A percentile compares a stretch with the other conserved stretches of the same genome.
Conservation (phyloP, 2,329 filamentous ascomycete genomes). For the Phyllosticta capitalensis region DNA sequence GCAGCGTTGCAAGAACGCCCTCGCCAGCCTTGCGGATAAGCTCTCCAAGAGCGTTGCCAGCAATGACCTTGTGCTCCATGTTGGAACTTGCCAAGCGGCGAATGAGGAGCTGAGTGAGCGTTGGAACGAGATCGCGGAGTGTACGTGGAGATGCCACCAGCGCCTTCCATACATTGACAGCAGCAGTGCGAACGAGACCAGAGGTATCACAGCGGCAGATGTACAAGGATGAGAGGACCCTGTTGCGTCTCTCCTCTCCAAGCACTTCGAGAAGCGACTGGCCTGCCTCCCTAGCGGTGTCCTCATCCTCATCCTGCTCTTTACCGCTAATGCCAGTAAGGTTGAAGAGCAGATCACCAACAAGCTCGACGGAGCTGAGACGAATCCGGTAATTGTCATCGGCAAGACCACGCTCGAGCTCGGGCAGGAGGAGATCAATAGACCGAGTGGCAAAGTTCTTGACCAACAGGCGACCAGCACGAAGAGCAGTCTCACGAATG, state of each 20-base stretch:
- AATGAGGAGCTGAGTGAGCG: conserved; percentile 89
- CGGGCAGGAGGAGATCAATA: conserved; percentile 86
- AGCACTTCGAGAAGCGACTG: conserved; percentile 90
- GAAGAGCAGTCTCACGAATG: conserved; percentile 91
- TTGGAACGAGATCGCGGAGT: conserved; percentile 90
- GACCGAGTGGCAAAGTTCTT: conserved; percentile 97
- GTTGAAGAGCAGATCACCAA: conserved; percentile 95
- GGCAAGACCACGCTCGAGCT: conserved; percentile 91
- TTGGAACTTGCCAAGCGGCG: conserved; percentile 88
- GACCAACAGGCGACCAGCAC: conserved; percentile 85
- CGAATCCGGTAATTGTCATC: conserved; percentile 96
- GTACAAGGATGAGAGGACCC: conserved; percentile 92
- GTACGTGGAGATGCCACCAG: conserved; percentile 85
- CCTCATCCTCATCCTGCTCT: conserved; percentile 69
- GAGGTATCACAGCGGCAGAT: conserved; percentile 97
- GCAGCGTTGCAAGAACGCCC: conserved; percentile 73
- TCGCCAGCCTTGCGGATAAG: conserved; percentile 96
- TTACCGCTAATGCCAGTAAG: conserved; percentile 83
- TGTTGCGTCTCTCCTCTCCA: conserved; percentile 93
- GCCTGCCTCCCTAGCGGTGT: conserved; percentile 74
- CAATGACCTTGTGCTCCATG: conserved; percentile 98
- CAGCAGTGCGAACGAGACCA: conserved; percentile 77
- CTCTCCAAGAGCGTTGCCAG: conserved; percentile 91
- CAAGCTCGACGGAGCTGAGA: conserved; percentile 94
- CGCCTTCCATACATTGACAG: conserved; percentile 93